These are phyloP conservation scores for Neofusicoccum sp. DNA, from an alignment of 2,329 filamentous ascomycete genomes.

Conservation along the genomic window DNA sequence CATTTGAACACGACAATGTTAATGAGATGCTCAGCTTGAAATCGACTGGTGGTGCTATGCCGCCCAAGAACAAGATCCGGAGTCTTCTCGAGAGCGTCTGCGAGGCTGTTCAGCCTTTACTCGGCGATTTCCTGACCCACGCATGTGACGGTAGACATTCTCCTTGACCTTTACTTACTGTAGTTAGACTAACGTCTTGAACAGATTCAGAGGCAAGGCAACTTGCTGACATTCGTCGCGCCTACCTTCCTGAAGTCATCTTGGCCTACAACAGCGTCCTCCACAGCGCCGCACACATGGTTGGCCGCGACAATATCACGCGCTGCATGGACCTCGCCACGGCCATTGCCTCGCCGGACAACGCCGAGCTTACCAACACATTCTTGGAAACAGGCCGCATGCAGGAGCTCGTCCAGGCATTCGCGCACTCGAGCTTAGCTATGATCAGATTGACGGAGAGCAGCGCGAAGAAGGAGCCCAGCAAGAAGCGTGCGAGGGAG, in stretches of 20 bases:
- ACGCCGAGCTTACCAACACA: constrained; percentile 34
- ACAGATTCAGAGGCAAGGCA: constrained; percentile 58
- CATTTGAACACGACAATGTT: neutral
- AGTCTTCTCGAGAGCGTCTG: constrained; percentile 41
- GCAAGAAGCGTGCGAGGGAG: constrained; percentile 8
- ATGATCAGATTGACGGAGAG: constrained; percentile 44
- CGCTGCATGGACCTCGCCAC: constrained; percentile 85
- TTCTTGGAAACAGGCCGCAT: constrained; percentile 43
- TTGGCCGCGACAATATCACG: constrained; percentile 73
- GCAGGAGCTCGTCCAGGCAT: constrained; percentile 51
- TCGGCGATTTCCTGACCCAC: constrained; percentile 33
- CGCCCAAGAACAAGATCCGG: constrained; percentile 34
- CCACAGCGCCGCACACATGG: constrained; percentile 71
- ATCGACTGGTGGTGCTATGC: constrained; percentile 19
- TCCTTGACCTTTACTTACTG: neutral
- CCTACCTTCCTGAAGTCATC: constrained; percentile 82
- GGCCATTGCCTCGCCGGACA: constrained; percentile 56
- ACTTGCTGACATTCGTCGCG: constrained; percentile 64
- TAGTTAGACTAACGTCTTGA: neutral
- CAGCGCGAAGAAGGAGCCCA: constrained; percentile 8
- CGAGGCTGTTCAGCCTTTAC: constrained; percentile 37
- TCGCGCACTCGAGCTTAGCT: constrained; percentile 75
- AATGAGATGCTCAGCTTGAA: constrained; percentile 5
- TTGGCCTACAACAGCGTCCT: constrained; percentile 80
- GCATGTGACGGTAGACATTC: constrained; percentile 25